A percentile compares a stretch with the other conserved stretches of the same genome.
These are phyloP conservation scores for Sporisorium scitamineum DNA, from an alignment of 1,284 basidiomycete species.

Conservation along the genomic window DNA sequence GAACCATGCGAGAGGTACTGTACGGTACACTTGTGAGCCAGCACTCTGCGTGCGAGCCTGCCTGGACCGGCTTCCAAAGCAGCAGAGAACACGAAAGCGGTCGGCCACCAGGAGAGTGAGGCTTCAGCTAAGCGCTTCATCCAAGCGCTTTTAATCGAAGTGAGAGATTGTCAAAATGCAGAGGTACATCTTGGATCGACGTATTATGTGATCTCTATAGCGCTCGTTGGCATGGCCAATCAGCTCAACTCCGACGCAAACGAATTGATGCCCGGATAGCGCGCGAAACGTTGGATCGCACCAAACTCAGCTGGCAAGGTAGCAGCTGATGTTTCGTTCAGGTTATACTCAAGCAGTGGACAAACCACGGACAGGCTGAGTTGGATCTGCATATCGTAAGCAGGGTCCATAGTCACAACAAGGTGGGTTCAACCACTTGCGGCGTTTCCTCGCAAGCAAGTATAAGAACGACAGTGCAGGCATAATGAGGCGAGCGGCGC, in stretches of 20 bases:
- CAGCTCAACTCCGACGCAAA: not conserved
- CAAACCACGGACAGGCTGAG: not conserved
- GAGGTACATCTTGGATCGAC: not conserved
- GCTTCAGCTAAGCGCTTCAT: not conserved
- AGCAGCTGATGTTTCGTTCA: too few species aligned
- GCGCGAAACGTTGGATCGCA: not conserved
- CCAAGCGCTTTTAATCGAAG: not conserved
- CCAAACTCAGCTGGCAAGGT: too few species aligned
- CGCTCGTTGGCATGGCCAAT: not conserved
- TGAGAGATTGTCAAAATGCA: not conserved
- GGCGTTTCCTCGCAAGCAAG: not conserved
- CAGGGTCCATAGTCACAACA: too few species aligned
- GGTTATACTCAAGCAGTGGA: too few species aligned
- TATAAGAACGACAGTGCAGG: not conserved
- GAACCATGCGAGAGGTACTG: too few species aligned
- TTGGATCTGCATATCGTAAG: not conserved
- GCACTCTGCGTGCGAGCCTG: too few species aligned
- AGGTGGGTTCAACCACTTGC: too few species aligned
- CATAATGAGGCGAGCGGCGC: slow-evolving; percentile 15
- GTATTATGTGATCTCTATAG: too few species aligned
- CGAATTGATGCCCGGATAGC: not conserved
- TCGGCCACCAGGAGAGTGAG: slow-evolving; percentile 3
- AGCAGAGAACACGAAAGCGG: not conserved
- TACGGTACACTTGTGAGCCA: too few species aligned
- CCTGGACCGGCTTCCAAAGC: too few species aligned